Base-by-base conservation (phyloP, 306 rosid species). In the Castanea sativa region DNA sequence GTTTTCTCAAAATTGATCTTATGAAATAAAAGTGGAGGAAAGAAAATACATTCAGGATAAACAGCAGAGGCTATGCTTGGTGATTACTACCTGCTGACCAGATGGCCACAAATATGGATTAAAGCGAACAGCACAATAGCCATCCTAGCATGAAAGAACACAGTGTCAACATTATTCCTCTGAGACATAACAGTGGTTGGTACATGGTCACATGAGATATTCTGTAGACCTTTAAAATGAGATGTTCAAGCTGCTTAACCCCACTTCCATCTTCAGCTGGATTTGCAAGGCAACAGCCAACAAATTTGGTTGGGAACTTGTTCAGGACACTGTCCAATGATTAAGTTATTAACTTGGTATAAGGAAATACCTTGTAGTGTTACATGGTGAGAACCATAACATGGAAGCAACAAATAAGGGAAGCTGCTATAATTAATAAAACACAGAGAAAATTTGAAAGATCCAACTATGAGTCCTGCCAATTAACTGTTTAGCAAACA, bases 41-140 rank as follows among this genome's bases (percentile, higher is more conserved):
- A 35, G 18, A 10, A 68, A 33, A 68, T 29, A 68, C 1, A 33
- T 49, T 8, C 16, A 68, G 72, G 45, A 64, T 18, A 29, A 30
- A 64, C 13, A 64, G 70, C 11, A 27, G 41, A 33, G 52, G n/a
- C 29, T 33, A 68, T 5, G 72, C 52, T 64, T 10, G 52, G 14
- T 45, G 77, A 27, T 35, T 19, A 68, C 43, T 79, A 92, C 98
- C 97, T 91, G 85, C 78, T 91, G 87, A 21, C 92, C 93, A 4
- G 93, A 76, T 53, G 98, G 97, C 98, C 98, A 94, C 82, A 94
- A 75, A 85, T 91, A 87, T 25, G 98, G 98, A 76, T 94, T 94
- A 84, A 94, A 94, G 59, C 98, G 93, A 76, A 92, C 93, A 79
- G 94, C 98, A 1, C 76, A 78, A 71, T 89, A 94, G 58, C 92